These are phyloP conservation scores for Xylaria castorea DNA, from an alignment of 495 filamentous ascomycete species.

Conservation along the genomic window DNA sequence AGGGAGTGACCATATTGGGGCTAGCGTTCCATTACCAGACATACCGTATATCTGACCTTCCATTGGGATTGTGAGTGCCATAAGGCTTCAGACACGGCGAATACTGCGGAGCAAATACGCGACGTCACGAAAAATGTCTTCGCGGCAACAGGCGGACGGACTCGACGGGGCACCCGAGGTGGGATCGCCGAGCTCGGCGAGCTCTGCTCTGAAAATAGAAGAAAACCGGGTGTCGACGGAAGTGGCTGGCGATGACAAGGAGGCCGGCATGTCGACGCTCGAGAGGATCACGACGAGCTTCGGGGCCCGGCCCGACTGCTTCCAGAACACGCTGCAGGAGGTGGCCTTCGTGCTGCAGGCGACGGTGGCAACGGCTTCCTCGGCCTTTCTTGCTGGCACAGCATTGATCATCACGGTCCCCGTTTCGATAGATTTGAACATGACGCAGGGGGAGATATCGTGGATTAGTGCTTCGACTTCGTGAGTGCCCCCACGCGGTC, in stretches of 20 bases:
- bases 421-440: conserved; percentile 65
- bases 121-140: conserved; percentile 26
- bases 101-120: conserved; percentile 17
- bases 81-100: not conserved
- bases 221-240: not conserved
- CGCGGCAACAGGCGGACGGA: conserved; percentile 15
- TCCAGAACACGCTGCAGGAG: conserved; percentile 65
- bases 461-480: conserved; percentile 72
- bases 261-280: conserved; percentile 29
- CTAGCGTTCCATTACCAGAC: not conserved
- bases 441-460: conserved; percentile 72
- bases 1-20: not conserved
- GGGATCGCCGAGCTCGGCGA: conserved; percentile 25
- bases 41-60: not conserved
- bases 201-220: conserved; percentile 8
- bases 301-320: conserved; percentile 38
- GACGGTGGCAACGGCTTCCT: conserved; percentile 72
- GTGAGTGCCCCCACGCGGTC: conserved; percentile 45
- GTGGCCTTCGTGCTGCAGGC: conserved; percentile 70
- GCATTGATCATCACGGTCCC: conserved; percentile 68
- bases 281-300: conserved; percentile 35
- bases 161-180: not conserved
- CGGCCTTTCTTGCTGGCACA: conserved; percentile 64
- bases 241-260: conserved; percentile 25
- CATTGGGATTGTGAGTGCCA: not conserved